Base-by-base conservation (phyloP, 768 basidiomycete species). In the Lyophyllum shimeji region DNA sequence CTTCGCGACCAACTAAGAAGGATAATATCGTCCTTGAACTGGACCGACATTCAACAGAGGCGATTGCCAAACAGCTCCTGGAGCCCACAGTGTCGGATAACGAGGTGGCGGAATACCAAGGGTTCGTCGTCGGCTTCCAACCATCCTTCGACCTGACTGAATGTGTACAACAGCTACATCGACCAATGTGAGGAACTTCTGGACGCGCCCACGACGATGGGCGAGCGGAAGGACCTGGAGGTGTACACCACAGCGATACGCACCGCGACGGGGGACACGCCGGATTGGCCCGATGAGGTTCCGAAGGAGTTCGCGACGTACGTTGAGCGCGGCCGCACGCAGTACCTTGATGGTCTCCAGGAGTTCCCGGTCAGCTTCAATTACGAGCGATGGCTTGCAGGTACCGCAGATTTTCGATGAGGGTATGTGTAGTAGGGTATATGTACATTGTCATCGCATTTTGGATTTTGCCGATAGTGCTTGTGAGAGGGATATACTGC, bases 101-200 rank as follows among this genome's bases (percentile, higher is more conserved):
- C 27, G 89, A 93, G 65, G 77, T 83, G 57, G 74, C 77, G 0
- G 90, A 93, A 66, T 93, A 93, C 69, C 82, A 86, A 62, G 84
- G 84, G 86, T 87, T 49, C 29, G 80, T 67, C 42, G 11, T 11
- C 24, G 4, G 7, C 5, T 31, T 18, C 34, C 37, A 46, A 31
- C 23, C 23, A 27, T 33, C 7, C 17, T n/a, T 45, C n/a, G 17
- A 21, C 39, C 49, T 15, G 20, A 62, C 23, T 62, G 33, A 13
- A 40, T 20, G 34, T 50, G 21, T 20, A 34, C 23, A 13, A 17
- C 51, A 89, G 87, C 47, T 90, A 92, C 64, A 85, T 92, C 61
- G 86, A 88, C 63, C 87, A 91, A 65, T 86, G 80, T 59, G 80
- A 86, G 53, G 83, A 86, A 46, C 75, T 89, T 21, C 71, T 85